These are phyloP conservation scores for Ogataea nonfermentans DNA, from an alignment of 805 yeast species.

Conservation along the genomic window DNA sequence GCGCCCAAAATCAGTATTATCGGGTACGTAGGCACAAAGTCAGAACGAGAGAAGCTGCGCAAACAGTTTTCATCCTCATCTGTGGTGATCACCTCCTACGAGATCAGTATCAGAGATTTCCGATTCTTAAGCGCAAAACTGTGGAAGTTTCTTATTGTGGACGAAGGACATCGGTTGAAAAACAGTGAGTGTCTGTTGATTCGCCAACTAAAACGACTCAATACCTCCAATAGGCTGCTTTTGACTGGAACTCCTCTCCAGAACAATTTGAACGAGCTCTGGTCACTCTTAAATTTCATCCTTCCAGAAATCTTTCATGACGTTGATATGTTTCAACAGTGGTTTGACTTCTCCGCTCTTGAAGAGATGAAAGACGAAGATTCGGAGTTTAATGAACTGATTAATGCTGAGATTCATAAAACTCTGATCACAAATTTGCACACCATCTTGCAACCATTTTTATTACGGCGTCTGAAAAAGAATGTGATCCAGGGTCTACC, in stretches of 20 bases:
- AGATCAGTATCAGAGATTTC: slow-evolving; percentile 70
- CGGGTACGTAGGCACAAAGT: slow-evolving; percentile 64
- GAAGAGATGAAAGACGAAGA: slow-evolving; percentile 36
- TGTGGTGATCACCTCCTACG: slow-evolving; percentile 79
- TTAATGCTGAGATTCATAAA: slow-evolving; percentile 57
- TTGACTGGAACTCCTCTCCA: slow-evolving; percentile 97
- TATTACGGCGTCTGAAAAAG: slow-evolving; percentile 76
- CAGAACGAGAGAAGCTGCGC: slow-evolving; percentile 48
- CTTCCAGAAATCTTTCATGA: slow-evolving; percentile 93
- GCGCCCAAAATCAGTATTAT: slow-evolving; percentile 67
- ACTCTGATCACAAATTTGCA: slow-evolving; percentile 75
- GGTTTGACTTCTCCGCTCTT: slow-evolving; percentile 83
- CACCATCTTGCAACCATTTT: slow-evolving; percentile 83
- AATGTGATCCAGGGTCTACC: slow-evolving; percentile 73
- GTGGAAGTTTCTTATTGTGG: slow-evolving; percentile 89
- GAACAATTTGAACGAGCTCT: slow-evolving; percentile 82
- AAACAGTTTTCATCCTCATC: slow-evolving; percentile 35
- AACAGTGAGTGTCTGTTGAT: slow-evolving; percentile 78
- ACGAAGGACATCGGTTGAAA: slow-evolving; percentile 93
- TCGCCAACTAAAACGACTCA: slow-evolving; percentile 62
- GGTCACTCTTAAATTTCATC: slow-evolving; percentile 89
- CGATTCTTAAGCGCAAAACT: slow-evolving; percentile 46
- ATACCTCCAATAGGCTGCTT: slow-evolving; percentile 68
- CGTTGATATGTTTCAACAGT: slow-evolving; percentile 81
- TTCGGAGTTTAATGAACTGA: slow-evolving; percentile 44